A percentile compares a stretch with the other conserved stretches of the same genome.
Evolutionary conservation across 257 asterid genomes (phyloP).

Genomic region (Capsicum chinense): DNA sequence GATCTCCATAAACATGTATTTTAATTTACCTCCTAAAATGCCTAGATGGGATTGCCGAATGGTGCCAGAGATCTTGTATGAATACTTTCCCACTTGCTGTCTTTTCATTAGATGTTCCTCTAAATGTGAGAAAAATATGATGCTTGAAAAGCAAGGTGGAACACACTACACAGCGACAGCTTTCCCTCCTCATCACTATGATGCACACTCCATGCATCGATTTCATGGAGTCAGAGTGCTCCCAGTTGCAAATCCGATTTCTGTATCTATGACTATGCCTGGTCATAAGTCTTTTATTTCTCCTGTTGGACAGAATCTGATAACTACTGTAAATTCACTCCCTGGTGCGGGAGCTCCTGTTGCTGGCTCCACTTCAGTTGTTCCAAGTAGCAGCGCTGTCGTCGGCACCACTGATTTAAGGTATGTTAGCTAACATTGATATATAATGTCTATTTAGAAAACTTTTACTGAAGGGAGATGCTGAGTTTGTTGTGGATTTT

Average conservation of each 20-base stretch:
- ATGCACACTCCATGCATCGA: conserved; percentile 26
- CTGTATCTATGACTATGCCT: conserved; percentile 44
- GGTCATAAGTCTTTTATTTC: conserved; percentile 47
- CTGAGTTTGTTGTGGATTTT: conserved; percentile 29
- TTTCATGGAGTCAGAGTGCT: conserved; percentile 36
- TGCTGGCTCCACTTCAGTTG: conserved; percentile 41
- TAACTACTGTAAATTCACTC: conserved; percentile 40
- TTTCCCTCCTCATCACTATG: conserved; percentile 28
- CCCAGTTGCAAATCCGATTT: conserved; percentile 36
- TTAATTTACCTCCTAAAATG: background rate
- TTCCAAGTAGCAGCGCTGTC: conserved; percentile 45
- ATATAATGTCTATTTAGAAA: background rate
- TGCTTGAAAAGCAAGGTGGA: conserved; percentile 31
- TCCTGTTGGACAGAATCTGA: conserved; percentile 45
- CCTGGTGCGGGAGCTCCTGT: conserved; percentile 41
- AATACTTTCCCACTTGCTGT: background rate
- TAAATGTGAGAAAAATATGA: conserved; percentile 27
- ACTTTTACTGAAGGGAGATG: background rate
- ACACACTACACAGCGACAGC: conserved; percentile 11
- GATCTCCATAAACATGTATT: background rate
- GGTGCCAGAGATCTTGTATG: conserved; percentile 13
- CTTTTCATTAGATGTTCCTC: conserved; percentile 26
- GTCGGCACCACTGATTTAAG: conserved; percentile 80
- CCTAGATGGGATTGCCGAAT: background rate
- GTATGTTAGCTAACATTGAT: conserved; percentile 38